phyloP scores from a whole-genome alignment of 805 yeast species.

The Candida yuanshanica region DNA sequence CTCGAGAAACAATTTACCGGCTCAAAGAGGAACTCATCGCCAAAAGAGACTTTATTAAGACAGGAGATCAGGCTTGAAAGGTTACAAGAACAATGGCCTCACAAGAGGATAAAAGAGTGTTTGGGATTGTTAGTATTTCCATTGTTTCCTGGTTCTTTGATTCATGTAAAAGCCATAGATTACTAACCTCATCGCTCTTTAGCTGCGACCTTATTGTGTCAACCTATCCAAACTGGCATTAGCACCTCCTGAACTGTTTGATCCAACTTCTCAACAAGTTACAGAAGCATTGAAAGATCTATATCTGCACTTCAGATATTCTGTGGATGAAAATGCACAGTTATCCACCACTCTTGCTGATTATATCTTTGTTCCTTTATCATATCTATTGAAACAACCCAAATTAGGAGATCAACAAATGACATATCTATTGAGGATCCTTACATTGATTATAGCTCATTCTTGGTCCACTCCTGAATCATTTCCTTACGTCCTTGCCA shows the following conservation, averaged over 20 bases:
- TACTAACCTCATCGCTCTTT: constrained; percentile 5
- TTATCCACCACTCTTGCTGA: constrained; percentile 45
- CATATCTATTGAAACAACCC: constrained; percentile 44
- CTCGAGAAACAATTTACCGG: too few species aligned
- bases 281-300: constrained; percentile 30
- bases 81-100: too few species aligned
- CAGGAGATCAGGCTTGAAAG: too few species aligned
- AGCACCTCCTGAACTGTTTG: constrained; percentile 30
- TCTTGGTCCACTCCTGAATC: constrained; percentile 41
- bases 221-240: constrained; percentile 38
- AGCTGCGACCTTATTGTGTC: constrained; percentile 39
- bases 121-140: constrained; percentile 10
- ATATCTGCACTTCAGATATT: constrained; percentile 16
- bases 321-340: constrained; percentile 12
- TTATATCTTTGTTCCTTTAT: constrained; percentile 56
- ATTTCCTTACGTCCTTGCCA: constrained; percentile 32
- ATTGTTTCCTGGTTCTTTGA: too few species aligned
- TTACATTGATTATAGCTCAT: constrained; percentile 36
- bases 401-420: constrained; percentile 40
- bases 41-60: too few species aligned
- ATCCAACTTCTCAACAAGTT: constrained; percentile 27
- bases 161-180: too few species aligned
- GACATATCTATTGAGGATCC: constrained; percentile 39
- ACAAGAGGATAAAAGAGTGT: constrained; percentile 13
- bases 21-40: too few species aligned